Percentiles rank a stretch among this genome's conserved stretches.
These are phyloP conservation scores for Solanum paucissectum DNA, from an alignment of 257 asterid genomes.

Conservation along the genomic window DNA sequence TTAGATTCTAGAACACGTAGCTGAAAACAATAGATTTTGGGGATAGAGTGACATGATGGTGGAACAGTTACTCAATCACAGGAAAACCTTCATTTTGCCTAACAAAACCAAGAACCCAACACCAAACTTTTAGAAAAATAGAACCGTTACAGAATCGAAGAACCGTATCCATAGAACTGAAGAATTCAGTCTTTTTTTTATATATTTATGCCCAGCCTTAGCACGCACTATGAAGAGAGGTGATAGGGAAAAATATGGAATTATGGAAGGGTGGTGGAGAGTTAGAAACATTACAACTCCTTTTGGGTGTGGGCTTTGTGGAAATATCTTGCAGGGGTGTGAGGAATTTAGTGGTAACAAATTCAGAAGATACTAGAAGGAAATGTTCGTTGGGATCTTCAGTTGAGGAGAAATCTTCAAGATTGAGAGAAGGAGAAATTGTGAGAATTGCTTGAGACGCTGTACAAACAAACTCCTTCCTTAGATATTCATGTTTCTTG, in stretches of 20 bases:
- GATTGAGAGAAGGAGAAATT: background rate
- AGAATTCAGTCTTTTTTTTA: background rate
- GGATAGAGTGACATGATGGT: background rate
- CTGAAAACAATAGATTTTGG: background rate
- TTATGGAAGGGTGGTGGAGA: background rate
- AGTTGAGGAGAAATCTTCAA: background rate
- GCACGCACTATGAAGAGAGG: background rate
- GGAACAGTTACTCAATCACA: background rate
- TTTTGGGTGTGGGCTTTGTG: background rate
- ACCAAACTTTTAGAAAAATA: background rate
- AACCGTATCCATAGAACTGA: background rate
- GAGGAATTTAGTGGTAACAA: background rate
- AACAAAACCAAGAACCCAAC: background rate
- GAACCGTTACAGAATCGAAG: background rate
- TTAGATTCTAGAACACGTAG: background rate
- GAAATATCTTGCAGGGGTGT: background rate
- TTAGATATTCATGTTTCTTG: background rate
- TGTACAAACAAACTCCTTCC: background rate
- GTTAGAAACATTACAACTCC: background rate
- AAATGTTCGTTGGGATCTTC: background rate
- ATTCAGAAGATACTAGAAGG: background rate
- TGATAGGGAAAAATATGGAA: background rate
- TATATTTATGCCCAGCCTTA: background rate
- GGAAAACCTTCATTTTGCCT: background rate
- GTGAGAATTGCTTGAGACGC: background rate